Base-by-base conservation (phyloP, 2,329 filamentous ascomycete genomes). In the Fusarium incarnatum region DNA sequence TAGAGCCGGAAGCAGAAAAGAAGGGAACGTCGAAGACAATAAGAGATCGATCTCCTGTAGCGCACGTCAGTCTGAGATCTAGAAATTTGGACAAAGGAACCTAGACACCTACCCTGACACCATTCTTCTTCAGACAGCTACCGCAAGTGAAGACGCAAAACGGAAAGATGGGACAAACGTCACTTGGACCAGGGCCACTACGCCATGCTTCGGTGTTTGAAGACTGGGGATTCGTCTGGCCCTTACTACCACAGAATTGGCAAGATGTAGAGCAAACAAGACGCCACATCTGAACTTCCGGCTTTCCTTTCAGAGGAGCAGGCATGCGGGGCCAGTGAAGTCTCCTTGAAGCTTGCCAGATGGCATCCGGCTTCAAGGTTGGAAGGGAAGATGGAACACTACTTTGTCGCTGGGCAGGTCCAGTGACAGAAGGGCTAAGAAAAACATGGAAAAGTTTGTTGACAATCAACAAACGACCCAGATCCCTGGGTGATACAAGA, bases 231-330 rank as follows among this genome's bases (percentile, higher is more conserved):
- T 61, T 58, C 44, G 48, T 37, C 20, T 66, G 63, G 67, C 76
- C 78, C 52, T 70, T 73, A 66, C 83, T 87, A 56, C 80, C 82
- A 79, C 93, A 96, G 71, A 90, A 88, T 75, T 94, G 89, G 78
- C 93, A 97, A 57, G 77, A 80, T 30, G 76, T 82, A 49, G 87
- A 86, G 78, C 88, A 89, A 37, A 89, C 84, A 53, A 96, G 82
- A 74, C 87, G 87, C 87, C 93, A 94, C 92, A 94, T 94, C 44
- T 91, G 87, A 69, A 92, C 82, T 79, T 96, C 93, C 44, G 87
- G 87, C 76, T 86, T 87, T 61, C 84, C 86, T 55, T 83, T 81
- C 52, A 95, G 83, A 28, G 92, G 92, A 59, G 85, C 84, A 48
- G 93, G 93, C 82, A 94, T 88, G 70, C 86, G 86, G 27, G 88